Evolutionary conservation across 441 rosid species (phyloP).

Genomic region (Pelargonium cotyledonis): DNA sequence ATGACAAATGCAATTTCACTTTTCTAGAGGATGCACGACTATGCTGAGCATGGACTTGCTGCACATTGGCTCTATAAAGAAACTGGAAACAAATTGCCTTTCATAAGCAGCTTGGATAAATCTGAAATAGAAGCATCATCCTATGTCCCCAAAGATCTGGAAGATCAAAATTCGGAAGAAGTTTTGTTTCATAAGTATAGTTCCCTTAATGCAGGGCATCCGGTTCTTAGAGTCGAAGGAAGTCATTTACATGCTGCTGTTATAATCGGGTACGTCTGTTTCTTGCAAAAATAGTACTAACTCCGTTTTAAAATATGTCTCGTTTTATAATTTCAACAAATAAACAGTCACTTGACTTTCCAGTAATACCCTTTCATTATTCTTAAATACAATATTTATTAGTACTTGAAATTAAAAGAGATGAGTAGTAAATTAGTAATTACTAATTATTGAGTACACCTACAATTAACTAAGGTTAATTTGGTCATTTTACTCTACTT

Average conservation of each 20-base stretch:
- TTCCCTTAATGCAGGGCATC: slow-evolving; percentile 60
- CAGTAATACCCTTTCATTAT: too few relatives aligned
- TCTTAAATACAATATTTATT: too few relatives aligned
- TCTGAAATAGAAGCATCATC: slow-evolving; percentile 38
- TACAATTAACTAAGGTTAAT: too few relatives aligned
- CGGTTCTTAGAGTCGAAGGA: slow-evolving; percentile 67
- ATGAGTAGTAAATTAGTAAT: too few relatives aligned
- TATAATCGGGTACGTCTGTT: slow-evolving; percentile 38
- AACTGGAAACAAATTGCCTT: slow-evolving; percentile 42
- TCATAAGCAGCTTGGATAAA: slow-evolving; percentile 36
- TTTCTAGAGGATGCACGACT: slow-evolving; percentile 67
- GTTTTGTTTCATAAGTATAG: slow-evolving; percentile 44
- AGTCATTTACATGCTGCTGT: slow-evolving; percentile 75
- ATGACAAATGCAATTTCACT: slow-evolving; percentile 8
- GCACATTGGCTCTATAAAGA: slow-evolving; percentile 88
- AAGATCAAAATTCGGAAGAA: slow-evolving; percentile 32
- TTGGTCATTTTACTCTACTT: too few relatives aligned
- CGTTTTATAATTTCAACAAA: too few relatives aligned
- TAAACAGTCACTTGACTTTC: too few relatives aligned
- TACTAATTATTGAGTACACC: too few relatives aligned
- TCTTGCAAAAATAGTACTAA: slow-evolving; percentile 9
- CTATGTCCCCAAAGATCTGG: slow-evolving; percentile 35
- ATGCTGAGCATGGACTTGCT: slow-evolving; percentile 80
- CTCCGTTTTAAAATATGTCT: too few relatives aligned
- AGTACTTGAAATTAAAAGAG: too few relatives aligned